Conservation (phyloP, 2,329 filamentous ascomycete genomes). For the Canariomyces notabilis region DNA sequence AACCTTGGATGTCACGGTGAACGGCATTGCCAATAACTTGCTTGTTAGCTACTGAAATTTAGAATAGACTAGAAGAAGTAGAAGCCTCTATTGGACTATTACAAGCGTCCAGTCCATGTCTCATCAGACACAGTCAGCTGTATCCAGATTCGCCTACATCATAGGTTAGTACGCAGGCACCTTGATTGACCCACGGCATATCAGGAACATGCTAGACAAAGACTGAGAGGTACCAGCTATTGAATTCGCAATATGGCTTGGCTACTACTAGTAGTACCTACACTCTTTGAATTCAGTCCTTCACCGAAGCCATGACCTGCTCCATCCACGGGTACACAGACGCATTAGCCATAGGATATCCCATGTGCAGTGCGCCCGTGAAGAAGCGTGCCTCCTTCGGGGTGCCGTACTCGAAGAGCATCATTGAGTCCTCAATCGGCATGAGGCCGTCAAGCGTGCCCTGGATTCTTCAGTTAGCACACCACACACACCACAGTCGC, state of each 20-base stretch:
- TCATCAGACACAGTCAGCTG: no score
- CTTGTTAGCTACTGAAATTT: no score
- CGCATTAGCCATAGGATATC: conserved; percentile 56
- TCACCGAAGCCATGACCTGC: conserved; percentile 40
- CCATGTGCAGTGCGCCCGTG: conserved; percentile 58
- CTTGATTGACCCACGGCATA: not conserved
- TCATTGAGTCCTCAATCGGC: conserved; percentile 62
- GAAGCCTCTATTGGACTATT: no score
- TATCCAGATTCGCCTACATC: no score
- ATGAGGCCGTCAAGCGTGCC: conserved; percentile 60
- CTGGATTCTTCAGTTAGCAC: conserved; percentile 28
- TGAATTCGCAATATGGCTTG: no score
- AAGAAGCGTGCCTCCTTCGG: conserved; percentile 65
- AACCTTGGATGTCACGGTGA: no score
- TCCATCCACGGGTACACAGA: conserved; percentile 60
- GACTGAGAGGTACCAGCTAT: no score
- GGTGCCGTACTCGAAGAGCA: conserved; percentile 59
- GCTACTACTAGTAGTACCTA: no score
- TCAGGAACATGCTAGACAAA: not conserved
- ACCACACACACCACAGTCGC: not conserved
- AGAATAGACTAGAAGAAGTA: no score
- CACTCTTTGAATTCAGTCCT: conserved; percentile 4
- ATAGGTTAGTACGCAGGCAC: no score
- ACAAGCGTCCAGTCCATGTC: not conserved
- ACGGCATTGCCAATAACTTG: no score